These are phyloP conservation scores for Maudiozyma turicensis DNA, from an alignment of 805 yeast species.

Conservation along the genomic window DNA sequence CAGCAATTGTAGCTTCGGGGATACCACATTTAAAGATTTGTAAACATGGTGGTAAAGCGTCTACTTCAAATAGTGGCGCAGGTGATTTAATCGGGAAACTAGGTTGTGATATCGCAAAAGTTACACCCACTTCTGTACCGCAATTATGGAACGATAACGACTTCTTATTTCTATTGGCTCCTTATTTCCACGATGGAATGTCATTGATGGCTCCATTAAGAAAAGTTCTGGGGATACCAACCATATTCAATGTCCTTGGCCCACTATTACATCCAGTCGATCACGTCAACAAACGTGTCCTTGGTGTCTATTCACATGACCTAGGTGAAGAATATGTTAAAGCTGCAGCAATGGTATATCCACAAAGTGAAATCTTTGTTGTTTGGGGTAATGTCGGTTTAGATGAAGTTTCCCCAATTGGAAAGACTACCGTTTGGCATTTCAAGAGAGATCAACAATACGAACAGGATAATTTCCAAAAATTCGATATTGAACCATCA, in stretches of 20 bases:
- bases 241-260: conserved; percentile 89
- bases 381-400: conserved; percentile 90
- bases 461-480: conserved; percentile 21
- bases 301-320: conserved; percentile 78
- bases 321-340: conserved; percentile 80
- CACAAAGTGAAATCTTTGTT: conserved; percentile 52
- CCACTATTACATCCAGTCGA: conserved; percentile 91
- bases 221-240: conserved; percentile 72
- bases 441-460: conserved; percentile 21
- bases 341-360: conserved; percentile 54
- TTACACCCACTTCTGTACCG: conserved; percentile 50
- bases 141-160: conserved; percentile 39
- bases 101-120: conserved; percentile 75
- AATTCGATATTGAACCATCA: conserved; percentile 46
- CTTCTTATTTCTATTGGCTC: conserved; percentile 78
- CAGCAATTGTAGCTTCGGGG: conserved; percentile 93
- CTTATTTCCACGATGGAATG: conserved; percentile 91
- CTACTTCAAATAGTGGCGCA: conserved; percentile 87
- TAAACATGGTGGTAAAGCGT: conserved; percentile 96
- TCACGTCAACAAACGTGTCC: conserved; percentile 57
- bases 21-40: conserved; percentile 61
- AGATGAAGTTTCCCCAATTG: conserved; percentile 91
- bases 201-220: conserved; percentile 72
- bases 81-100: conserved; percentile 75
- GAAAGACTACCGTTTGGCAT: conserved; percentile 73